Base-by-base conservation (phyloP, 495 filamentous ascomycete genomes). In the Talaromyces trachyspermus region DNA sequence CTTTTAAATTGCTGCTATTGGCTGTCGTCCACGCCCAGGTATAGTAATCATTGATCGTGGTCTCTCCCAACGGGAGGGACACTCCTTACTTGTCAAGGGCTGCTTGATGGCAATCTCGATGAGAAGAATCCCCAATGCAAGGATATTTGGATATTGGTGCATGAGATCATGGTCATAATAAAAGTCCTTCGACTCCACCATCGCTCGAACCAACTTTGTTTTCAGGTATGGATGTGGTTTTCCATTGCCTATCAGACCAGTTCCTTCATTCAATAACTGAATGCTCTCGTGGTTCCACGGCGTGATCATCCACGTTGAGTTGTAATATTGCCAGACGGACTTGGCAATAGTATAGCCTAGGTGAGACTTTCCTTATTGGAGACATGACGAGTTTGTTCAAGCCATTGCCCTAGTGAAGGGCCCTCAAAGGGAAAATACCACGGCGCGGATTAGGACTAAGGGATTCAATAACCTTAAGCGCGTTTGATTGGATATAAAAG, bases 291-390 rank as follows among this genome's bases (percentile, higher is more conserved):
- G 40, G 5, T 49, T 53, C 54, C 54, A 56, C 0, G 50, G 50
- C 17, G 23, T 50, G 20, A 15, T 43, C 50, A 53, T 53, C 54
- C 54, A 56, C 10, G 3, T n/a, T 4, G 54, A 56, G 37, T 47
- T 48, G 20, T 56, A 56, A 24, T 56, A 56, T 22, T 56, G 49
- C 54, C 54, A 56, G 3, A 53, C 50, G 2, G 54, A 56, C 11
- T 20, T 50, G 17, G 54, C 54, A 43, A 56, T 53, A 1, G 47
- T 56, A 29, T 56, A 56, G 10, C 50, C 54, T 5, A 52, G 40
- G 2, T 2, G 26, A 2, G 41, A 6, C 23, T 56, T 56, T 4
- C 35, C 41, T 39, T 33, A 8, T 52, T 53, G 30, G 54, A 29
- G 7, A 56, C 12, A 17, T 50, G 43, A 51, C 35, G 14, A 12